Conservation (phyloP, 139 green algal genomes). For the Edaphochlamys debaryana region DNA sequence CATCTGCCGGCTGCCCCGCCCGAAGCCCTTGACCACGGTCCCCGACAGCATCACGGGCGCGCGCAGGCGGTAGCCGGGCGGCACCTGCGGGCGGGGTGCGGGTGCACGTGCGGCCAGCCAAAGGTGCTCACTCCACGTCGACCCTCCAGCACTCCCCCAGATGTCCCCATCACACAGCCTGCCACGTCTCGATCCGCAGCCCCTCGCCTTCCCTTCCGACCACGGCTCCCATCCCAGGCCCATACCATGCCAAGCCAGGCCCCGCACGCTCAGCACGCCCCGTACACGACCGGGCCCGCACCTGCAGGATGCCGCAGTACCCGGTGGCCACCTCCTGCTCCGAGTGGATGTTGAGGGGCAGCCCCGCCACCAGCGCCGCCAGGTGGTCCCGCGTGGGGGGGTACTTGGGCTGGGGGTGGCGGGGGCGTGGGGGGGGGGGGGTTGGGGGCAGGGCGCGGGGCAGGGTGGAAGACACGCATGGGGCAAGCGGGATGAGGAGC, state of each 20-base stretch:
- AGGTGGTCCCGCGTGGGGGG: slow-evolving; percentile 6
- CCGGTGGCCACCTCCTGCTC: slow-evolving; percentile 50
- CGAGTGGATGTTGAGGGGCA: slow-evolving; percentile 54
- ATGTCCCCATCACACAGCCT: no score
- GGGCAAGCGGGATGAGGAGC: no score
- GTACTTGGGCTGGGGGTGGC: slow-evolving; percentile 39
- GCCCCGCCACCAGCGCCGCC: slow-evolving; percentile 30
- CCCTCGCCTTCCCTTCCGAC: no score
- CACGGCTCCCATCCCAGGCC: no score
- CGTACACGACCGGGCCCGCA: neutral
- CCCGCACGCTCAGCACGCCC: neutral
- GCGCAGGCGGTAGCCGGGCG: slow-evolving; percentile 41
- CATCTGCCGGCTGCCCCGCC: slow-evolving; percentile 88
- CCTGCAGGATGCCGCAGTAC: slow-evolving; percentile 63
- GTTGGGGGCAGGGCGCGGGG: no score
- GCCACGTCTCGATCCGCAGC: no score
- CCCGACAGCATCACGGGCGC: slow-evolving; percentile 57
- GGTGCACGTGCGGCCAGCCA: no score
- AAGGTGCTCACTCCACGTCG: no score
- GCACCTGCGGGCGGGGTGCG: neutral
- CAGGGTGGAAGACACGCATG: no score
- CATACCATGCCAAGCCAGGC: no score
- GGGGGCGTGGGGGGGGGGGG: no score
- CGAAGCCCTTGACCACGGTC: slow-evolving; percentile 81
- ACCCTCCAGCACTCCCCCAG: no score